A percentile compares a stretch with the other conserved stretches of the same genome.
Evolutionary conservation across 768 basidiomycete species (phyloP).

Genomic region (Candolleomyces aberdarensis): DNA sequence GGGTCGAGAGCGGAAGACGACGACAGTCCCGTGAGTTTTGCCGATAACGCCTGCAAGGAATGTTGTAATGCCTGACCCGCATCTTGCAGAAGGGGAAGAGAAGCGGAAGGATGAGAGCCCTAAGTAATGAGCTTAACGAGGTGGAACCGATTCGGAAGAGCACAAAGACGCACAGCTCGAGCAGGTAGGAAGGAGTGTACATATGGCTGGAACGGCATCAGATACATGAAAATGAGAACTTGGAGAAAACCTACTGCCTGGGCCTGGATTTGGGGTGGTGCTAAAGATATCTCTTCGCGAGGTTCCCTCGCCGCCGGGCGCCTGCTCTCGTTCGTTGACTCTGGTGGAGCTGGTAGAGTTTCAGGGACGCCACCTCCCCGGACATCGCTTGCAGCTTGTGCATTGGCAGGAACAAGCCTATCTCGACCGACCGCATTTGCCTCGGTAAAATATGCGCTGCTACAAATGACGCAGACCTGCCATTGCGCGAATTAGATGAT

Average conservation of each 20-base stretch:
- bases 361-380: too few relatives aligned
- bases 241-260: too few relatives aligned
- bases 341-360: too few relatives aligned
- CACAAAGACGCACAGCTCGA: not conserved
- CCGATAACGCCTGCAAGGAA: constrained; percentile 49
- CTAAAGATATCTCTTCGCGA: too few relatives aligned
- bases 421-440: constrained; percentile 24
- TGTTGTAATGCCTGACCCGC: constrained; percentile 49
- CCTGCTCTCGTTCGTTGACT: too few relatives aligned
- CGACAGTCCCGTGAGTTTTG: constrained; percentile 46
- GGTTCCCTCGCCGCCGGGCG: too few relatives aligned
- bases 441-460: constrained; percentile 53
- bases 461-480: constrained; percentile 81
- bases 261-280: too few relatives aligned
- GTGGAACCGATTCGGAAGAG: not conserved
- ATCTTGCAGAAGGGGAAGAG: not conserved
- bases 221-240: too few relatives aligned
- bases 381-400: too few relatives aligned
- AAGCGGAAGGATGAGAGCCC: not conserved
- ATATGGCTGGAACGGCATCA: too few relatives aligned
- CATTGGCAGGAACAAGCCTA: too few relatives aligned
- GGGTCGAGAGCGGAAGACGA: constrained; percentile 41
- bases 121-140: not conserved
- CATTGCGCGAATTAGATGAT: constrained; percentile 1
- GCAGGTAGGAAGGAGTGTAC: not conserved